Base-by-base conservation (phyloP, 306 rosid species). In the Canavalia gladiata region DNA sequence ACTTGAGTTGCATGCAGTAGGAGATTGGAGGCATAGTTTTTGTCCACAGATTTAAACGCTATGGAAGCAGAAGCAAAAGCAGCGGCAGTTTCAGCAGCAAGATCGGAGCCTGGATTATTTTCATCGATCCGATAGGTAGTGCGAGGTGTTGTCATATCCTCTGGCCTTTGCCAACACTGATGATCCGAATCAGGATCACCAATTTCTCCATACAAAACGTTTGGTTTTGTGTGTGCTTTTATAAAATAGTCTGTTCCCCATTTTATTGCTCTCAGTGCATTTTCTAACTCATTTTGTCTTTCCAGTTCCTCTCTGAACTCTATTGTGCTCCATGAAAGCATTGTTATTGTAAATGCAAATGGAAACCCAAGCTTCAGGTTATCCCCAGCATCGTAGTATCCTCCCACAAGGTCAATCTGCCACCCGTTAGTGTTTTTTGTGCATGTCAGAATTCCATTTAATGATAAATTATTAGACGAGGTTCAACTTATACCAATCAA, bases 351-450 rank as follows among this genome's bases (percentile, higher is more conserved):
- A 72, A 84, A 93, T 4, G 94, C 97, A 82, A 93, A 51, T 4
- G 97, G 93, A 68, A 93, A 88, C 33, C 91, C 91, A 8, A 86
- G 80, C 43, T 93, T 93, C 0, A 84, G 51, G 18, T 91, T 91
- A 86, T 93, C 94, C 34, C 94, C 97, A 0, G 96, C 93, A 31
- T 93, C 97, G 6, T 93, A 91, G 63, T 93, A 91, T 25, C 97
- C 97, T 2, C 97, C 97, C 3, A 43, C 75, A 1, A 93, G 87
- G 9, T 90, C 81, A 28, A 87, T 72, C 86, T 91, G 52, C 25
- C 6, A 51, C 0, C 25, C 25, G 25, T 51, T 11, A 11, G 11
- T 3, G 13, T 51, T 51, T 1, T 2, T 39, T 39, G 3, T 2
- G 2, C 42, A 39, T 43, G 47, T 42, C 47, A 43, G 1, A 37